Conservation (phyloP, 495 filamentous ascomycete species). For the Daldinia decipiens region DNA sequence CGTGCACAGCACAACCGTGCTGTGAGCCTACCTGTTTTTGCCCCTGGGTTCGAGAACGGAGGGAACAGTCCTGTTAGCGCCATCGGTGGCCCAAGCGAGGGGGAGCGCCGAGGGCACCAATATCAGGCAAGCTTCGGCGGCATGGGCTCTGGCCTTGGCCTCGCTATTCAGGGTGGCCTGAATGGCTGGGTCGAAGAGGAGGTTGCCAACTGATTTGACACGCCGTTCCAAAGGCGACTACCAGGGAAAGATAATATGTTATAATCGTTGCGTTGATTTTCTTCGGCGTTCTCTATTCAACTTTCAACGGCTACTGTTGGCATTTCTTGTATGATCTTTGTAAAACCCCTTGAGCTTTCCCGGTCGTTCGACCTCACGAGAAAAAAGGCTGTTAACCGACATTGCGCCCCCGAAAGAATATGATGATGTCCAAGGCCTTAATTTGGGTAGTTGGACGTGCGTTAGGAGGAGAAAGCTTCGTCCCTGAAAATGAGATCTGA, state of each 20-base stretch:
- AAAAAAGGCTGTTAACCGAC: slow-evolving; percentile 24
- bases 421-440: slow-evolving; percentile 3
- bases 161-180: slow-evolving; percentile 62
- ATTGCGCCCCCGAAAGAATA: neutral
- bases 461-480: slow-evolving; percentile 16
- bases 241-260: slow-evolving; percentile 47
- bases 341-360: slow-evolving; percentile 39
- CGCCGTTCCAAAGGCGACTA: slow-evolving; percentile 19
- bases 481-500: slow-evolving; percentile 39
- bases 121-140: slow-evolving; percentile 66
- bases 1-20: slow-evolving; percentile 83
- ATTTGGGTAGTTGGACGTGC: slow-evolving; percentile 4
- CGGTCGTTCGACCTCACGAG: slow-evolving; percentile 23
- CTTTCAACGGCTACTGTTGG: slow-evolving; percentile 40
- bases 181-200: slow-evolving; percentile 69
- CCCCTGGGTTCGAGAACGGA: slow-evolving; percentile 62
- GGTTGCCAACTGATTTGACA: slow-evolving; percentile 56
- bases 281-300: slow-evolving; percentile 44
- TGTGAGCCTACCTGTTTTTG: slow-evolving; percentile 79
- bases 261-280: slow-evolving; percentile 50
- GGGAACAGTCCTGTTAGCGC: slow-evolving; percentile 58
- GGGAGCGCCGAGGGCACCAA: slow-evolving; percentile 63
- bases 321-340: slow-evolving; percentile 47
- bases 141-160: slow-evolving; percentile 60
- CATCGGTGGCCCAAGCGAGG: slow-evolving; percentile 53